Evolutionary conservation across 1,284 basidiomycete genomes (phyloP).

Genomic region (Cryptococcus neoformans): DNA sequence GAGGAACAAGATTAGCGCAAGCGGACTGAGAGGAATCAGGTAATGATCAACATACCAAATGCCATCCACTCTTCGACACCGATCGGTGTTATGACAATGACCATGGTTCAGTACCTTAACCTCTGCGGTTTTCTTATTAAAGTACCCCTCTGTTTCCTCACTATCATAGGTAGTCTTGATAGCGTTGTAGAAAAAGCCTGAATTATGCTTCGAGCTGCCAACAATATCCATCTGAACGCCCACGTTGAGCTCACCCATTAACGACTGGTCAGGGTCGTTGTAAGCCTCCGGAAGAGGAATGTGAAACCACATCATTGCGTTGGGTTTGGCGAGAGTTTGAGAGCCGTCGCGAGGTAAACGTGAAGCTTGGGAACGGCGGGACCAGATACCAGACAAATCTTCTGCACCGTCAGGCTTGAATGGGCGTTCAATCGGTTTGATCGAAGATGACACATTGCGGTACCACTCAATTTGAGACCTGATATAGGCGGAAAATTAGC

Average conservation of each 20-base stretch:
- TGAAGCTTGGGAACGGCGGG: conserved; percentile 1
- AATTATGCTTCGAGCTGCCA: conserved; percentile 63
- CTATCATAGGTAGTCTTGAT: conserved; percentile 55
- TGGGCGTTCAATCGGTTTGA: conserved; percentile 70
- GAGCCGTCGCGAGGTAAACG: conserved; percentile 4
- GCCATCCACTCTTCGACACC: conserved; percentile 76
- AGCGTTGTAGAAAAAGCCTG: conserved; percentile 76
- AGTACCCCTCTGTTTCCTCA: conserved; percentile 57
- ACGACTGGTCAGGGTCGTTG: conserved; percentile 7
- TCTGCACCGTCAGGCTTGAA: conserved; percentile 69
- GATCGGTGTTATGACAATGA: conserved; percentile 82
- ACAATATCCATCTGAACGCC: conserved; percentile 61
- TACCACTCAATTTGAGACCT: conserved; percentile 81
- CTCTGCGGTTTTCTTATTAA: conserved; percentile 27
- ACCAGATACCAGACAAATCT: conserved; percentile 66
- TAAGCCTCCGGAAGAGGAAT: conserved; percentile 72
- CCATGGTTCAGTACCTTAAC: conserved; percentile 71
- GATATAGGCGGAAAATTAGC: not conserved
- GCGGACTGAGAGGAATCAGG: not conserved
- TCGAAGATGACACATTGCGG: conserved; percentile 66
- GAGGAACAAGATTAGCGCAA: not conserved
- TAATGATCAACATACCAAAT: conserved; percentile 60
- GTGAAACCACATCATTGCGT: conserved; percentile 93
- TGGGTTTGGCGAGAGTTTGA: conserved; percentile 73
- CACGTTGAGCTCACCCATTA: conserved; percentile 56